These are phyloP conservation scores for Neopestalotiopsis sp. DNA, from an alignment of 2,329 filamentous ascomycete species.

Conservation along the genomic window DNA sequence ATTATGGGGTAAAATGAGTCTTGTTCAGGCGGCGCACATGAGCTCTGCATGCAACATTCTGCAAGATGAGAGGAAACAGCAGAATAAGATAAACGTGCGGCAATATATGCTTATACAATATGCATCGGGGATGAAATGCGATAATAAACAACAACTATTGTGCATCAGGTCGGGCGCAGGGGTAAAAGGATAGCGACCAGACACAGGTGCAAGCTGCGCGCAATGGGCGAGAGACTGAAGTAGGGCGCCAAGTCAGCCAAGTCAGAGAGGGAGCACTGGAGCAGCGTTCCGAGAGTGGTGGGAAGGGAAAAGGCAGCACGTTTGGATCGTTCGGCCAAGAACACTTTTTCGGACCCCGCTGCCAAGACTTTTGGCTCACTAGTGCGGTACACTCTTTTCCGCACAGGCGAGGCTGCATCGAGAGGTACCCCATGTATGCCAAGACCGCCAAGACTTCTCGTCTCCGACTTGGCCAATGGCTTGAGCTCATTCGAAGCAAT, in stretches of 20 bases:
- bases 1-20: background rate
- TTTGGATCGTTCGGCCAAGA: background rate
- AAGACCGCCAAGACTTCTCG: background rate
- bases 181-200: background rate
- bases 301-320: background rate
- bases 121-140: too few relatives aligned
- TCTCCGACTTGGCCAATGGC: background rate
- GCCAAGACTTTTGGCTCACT: background rate
- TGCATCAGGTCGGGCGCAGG: background rate
- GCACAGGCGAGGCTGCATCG: background rate
- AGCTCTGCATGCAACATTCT: too few relatives aligned
- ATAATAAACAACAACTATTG: too few relatives aligned
- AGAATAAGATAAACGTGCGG: too few relatives aligned
- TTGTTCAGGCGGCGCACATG: background rate
- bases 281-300: background rate
- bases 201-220: background rate
- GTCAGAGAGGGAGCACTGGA: background rate
- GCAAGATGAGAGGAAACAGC: too few relatives aligned
- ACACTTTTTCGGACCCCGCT: constrained; percentile 1
- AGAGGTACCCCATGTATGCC: background rate
- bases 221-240: background rate
- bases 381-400: background rate
- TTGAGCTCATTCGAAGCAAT: constrained; percentile 2
- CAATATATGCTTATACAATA: too few relatives aligned
- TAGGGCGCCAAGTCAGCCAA: background rate